A percentile compares a stretch with the other conserved stretches of the same genome.
Evolutionary conservation across 2,329 filamentous ascomycete species (phyloP).

Genomic region (Ampelomyces quisqualis): DNA sequence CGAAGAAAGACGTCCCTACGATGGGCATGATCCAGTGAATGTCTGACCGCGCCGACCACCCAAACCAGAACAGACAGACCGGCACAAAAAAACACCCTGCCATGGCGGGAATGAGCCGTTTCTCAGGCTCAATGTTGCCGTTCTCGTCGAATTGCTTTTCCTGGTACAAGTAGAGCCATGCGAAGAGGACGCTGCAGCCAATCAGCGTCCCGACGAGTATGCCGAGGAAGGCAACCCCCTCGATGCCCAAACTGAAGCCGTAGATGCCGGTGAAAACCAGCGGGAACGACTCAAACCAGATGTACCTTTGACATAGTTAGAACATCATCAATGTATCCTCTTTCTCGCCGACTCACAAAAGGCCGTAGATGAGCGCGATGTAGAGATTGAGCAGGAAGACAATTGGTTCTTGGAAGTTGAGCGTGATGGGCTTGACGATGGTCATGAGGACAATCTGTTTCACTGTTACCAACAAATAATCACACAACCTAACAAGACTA

Average conservation of each 20-base stretch:
- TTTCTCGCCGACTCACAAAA: too few species aligned
- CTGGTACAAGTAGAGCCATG: constrained; percentile 33
- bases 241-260: constrained; percentile 22
- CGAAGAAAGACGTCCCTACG: constrained; percentile 44
- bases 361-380: constrained; percentile 47
- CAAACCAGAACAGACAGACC: constrained; percentile 49
- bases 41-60: constrained; percentile 35
- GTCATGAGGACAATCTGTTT: constrained; percentile 34
- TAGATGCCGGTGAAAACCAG: constrained; percentile 24
- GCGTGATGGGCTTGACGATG: constrained; percentile 48
- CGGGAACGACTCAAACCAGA: constrained; percentile 28
- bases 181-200: constrained; percentile 40
- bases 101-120: constrained; percentile 43
- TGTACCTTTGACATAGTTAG: constrained; percentile 38
- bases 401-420: constrained; percentile 48
- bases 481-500: too few species aligned
- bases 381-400: constrained; percentile 49
- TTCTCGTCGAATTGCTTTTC: constrained; percentile 41
- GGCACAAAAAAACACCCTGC: constrained; percentile 44
- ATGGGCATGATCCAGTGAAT: constrained; percentile 48
- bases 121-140: constrained; percentile 45
- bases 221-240: constrained; percentile 17
- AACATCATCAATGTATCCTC: too few species aligned
- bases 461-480: background rate
- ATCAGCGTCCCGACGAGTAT: constrained; percentile 32